Evolutionary conservation across 1,139 yeast species (phyloP), one percentile per base, ranked within the genome.

Genomic region (Martiniozyma asiatica): DNA sequence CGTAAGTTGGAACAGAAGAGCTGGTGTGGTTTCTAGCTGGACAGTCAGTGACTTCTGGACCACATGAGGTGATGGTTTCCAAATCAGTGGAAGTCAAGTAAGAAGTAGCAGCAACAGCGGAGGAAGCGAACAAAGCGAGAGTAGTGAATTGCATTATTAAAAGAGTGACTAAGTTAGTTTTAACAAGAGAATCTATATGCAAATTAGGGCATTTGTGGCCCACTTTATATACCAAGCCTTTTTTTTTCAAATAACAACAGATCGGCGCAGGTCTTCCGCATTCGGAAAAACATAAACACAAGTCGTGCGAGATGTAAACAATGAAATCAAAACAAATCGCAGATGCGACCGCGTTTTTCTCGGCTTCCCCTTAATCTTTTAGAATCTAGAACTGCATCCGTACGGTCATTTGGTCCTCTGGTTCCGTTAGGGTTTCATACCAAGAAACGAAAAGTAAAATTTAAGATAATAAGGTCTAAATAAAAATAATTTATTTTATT

Each of bases 51-150:
- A 34, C 38, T 7, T 30, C 16, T 24, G 27, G 25, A 19, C 27
- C 39, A 39, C 45, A 42, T 6, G 44, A 39, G 20, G 43, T 39
- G 33, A 40, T 40, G 34, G 47, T 43, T 25, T 37, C 39, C 22
- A 30, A 12, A 14, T 35, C 30, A 22, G 47, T 39, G 21, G 41
- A 34, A 24, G 45, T 34, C 14, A 30, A 11, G 19, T 29, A 24
- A 13, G 39, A 35, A 13, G 41, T 32, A 27, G 36, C 41, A 29
- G 45, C 41, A 15, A 39, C 28, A 25, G 44, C 34, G 10, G 43
- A 28, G 21, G 45, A 36, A 22, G 38, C 32, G 32, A 42, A 40
- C 27, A 43, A 30, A 20, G 35, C 34, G 28, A 37, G 34, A 30
- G 36, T 24, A 10, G 40, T 20, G 38, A 42, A 43, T 41, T 43